Evolutionary conservation across 371 early-diverging fungal genomes (phyloP), one percentile per base, ranked within the genome.

Genomic region (Batkoa obscura): DNA sequence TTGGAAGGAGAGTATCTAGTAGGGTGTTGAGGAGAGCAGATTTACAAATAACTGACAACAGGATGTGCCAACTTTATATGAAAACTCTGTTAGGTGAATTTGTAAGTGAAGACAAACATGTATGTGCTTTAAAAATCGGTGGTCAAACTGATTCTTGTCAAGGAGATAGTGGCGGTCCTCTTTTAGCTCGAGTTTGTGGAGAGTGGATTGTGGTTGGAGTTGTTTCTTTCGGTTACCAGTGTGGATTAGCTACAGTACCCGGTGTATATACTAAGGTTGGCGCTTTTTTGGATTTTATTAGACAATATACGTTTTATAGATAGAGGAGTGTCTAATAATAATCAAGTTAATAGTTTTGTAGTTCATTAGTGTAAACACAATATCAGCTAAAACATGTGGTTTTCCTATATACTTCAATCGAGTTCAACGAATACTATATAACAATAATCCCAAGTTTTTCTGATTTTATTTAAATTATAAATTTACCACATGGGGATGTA

Each of bases 101-200:
- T 17, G 17, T 46, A 5, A 5, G 5, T 10, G 10, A 6, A 10
- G 30, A 5, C 6, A 17, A 5, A 6, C 47, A 46, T 17, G 6
- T 46, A 30, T 46, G 47, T 30, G 47, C 47, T 5, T 5, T 46
- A 9, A 6, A 46, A 10, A 46, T 46, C 17, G 47, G 47, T 46
- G 47, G 47, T 30, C 47, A 46, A 17, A 17, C 47, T 17, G 50
- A 50, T 34, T 50, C 50, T 12, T 50, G 50, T 15, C 50, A 50
- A 35, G 50, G 50, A 35, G 50, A 50, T 35, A 32, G 32, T 9
- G 50, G 50, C 3, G 50, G 50, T 15, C 50, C 50, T 23, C 15
- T 50, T 2, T 9, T 50, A 3, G 32, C 50, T 6, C 3, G 8
- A 4, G 23, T 3, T 9, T 50, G 50, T 8, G 32, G 32, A 3